Evolutionary conservation across 257 asterid species (phyloP).

Genomic region (Primulina huaijiensis): DNA sequence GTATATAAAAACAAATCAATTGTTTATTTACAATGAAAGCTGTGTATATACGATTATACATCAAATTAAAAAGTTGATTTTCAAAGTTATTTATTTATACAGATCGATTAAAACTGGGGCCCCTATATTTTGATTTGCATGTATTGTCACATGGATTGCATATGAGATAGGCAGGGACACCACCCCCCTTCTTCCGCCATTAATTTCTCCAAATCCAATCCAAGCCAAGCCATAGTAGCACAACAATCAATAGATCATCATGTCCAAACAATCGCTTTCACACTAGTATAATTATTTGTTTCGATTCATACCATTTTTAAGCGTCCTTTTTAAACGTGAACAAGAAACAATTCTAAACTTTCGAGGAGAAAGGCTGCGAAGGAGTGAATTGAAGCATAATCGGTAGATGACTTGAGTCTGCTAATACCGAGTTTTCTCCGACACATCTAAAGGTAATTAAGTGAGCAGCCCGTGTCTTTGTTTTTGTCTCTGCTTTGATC

Average conservation of each 20-base stretch:
- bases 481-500: background rate
- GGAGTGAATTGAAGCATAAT: slow-evolving; percentile 3
- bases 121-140: slow-evolving; percentile 3
- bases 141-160: slow-evolving; percentile 20
- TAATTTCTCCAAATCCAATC: slow-evolving; percentile 11
- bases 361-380: slow-evolving; percentile 18
- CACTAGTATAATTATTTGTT: background rate
- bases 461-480: background rate
- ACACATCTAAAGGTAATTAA: slow-evolving; percentile 1
- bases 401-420: background rate
- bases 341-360: slow-evolving; percentile 13
- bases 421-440: background rate
- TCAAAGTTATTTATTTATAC: no score
- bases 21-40: no score
- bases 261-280: slow-evolving; percentile 8
- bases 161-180: background rate
- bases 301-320: background rate
- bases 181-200: slow-evolving; percentile 9
- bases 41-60: no score
- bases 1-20: no score
- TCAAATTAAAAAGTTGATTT: no score
- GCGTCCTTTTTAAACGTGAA: slow-evolving; percentile 4
- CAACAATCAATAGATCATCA: slow-evolving; percentile 10
- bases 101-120: background rate
- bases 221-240: background rate